Base-by-base conservation (phyloP, 2,329 filamentous ascomycete genomes). In the Cadophora sp. region DNA sequence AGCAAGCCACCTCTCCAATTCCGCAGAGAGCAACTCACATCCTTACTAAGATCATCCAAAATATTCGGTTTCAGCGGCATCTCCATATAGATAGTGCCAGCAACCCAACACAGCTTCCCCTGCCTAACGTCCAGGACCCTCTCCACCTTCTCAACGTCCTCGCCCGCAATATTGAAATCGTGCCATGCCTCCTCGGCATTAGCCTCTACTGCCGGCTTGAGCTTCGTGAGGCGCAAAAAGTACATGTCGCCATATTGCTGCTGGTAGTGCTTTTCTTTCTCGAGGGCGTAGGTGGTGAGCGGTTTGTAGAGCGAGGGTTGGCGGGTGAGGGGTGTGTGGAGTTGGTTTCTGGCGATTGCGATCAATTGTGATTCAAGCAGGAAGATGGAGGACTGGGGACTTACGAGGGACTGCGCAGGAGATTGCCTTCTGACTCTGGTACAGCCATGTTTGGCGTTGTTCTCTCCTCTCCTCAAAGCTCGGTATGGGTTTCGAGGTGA, bases 221-320 rank as follows among this genome's bases (percentile, higher is more conserved):
- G 88, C 80, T 92, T 92, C 46, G 93, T 89, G 27, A 99, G 86
- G 14, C 96, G 92, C 74, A 97, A 79, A 78, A 97, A 99, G 85
- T 99, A 99, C 88, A 98, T 95, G 80, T 99, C 96, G 71, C 92
- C 93, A 86, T 92, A 99, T 81, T 99, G 96, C 79, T 98, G 96
- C 79, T 94, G 86, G 79, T 98, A 99, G 65, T 94, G 91, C 70
- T 86, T 86, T 68, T 86, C 83, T 75, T 86, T 90, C 27, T 92
- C 86, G 11, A 98, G 87, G 60, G 83, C 83, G 79, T 94, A 98
- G 8, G 90, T 91, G 65, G 89, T 82, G 31, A 97, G 85, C 0
- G 95, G 89, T 66, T 88, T 90, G 83, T 97, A 98, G 65, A 80
- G 75, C 3, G 87, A 89, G 24, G 83, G 73, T 58, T 79, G 82